Conservation (phyloP, 2,329 filamentous ascomycete species). For the Calonectria pseudoreteaudii region DNA sequence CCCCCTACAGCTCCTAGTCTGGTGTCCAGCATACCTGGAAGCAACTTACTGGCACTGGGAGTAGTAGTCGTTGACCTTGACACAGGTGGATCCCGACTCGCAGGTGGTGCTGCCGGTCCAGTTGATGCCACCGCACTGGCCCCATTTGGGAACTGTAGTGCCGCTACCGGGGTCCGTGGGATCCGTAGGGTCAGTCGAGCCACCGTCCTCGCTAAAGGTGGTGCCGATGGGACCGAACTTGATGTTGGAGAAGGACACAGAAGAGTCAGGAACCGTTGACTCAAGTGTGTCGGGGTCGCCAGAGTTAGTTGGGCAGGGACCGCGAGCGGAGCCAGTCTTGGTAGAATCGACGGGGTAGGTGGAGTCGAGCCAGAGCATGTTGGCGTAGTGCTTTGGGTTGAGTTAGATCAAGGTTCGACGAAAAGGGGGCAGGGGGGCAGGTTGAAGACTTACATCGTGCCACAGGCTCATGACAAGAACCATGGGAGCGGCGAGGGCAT, state of each 20-base stretch:
- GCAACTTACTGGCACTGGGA: conserved; percentile 53
- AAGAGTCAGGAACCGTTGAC: conserved; percentile 56
- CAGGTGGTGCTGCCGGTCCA: conserved; percentile 53
- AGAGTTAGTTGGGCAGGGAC: conserved; percentile 63
- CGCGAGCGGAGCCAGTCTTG: conserved; percentile 62
- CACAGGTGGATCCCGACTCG: conserved; percentile 50
- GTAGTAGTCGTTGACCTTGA: conserved; percentile 53
- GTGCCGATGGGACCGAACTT: conserved; percentile 66
- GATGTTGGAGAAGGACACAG: conserved; percentile 71
- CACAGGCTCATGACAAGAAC: conserved; percentile 65
- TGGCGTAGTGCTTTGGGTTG: conserved; percentile 61
- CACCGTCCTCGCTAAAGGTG: conserved; percentile 53
- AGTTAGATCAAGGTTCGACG: conserved; percentile 14
- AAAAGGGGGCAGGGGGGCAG: not conserved
- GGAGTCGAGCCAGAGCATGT: conserved; percentile 83
- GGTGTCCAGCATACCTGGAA: not conserved
- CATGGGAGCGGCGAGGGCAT: conserved; percentile 55
- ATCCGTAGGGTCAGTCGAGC: not conserved
- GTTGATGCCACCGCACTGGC: conserved; percentile 52
- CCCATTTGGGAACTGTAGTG: conserved; percentile 43
- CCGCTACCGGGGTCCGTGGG: conserved; percentile 29
- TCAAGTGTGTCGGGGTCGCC: conserved; percentile 65
- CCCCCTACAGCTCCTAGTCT: not conserved
- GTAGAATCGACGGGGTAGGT: conserved; percentile 66
- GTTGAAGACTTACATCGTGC: conserved; percentile 63